A percentile compares a stretch with the other conserved stretches of the same genome.
Conservation (phyloP, 441 rosid species). For the Erysimum cheiri region DNA sequence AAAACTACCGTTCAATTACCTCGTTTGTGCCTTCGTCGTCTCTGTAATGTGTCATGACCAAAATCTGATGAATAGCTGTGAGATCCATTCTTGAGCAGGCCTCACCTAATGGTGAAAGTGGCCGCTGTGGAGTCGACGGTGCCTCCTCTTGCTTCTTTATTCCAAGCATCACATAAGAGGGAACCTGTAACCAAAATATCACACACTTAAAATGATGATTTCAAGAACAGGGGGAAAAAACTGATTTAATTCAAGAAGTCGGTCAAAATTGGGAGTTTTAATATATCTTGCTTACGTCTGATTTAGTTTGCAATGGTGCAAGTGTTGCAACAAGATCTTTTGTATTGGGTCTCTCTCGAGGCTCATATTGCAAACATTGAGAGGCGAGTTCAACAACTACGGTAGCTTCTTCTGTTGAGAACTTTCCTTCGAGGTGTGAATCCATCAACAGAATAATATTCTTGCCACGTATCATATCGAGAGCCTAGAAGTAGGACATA, state of each 20-base stretch:
- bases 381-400: slow-evolving; percentile 93
- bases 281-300: slow-evolving; percentile 59
- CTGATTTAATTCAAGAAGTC: background rate
- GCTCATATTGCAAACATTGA: slow-evolving; percentile 88
- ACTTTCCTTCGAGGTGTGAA: slow-evolving; percentile 95
- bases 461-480: slow-evolving; percentile 92
- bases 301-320: slow-evolving; percentile 78
- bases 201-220: slow-evolving; percentile 1
- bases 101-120: slow-evolving; percentile 86
- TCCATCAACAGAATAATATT: slow-evolving; percentile 87
- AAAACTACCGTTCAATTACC: slow-evolving; percentile 49
- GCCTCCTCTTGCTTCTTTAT: slow-evolving; percentile 80
- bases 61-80: slow-evolving; percentile 87
- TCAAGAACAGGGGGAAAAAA: slow-evolving; percentile 8
- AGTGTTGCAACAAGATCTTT: slow-evolving; percentile 80
- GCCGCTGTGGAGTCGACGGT: slow-evolving; percentile 81
- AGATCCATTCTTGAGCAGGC: slow-evolving; percentile 89
- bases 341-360: slow-evolving; percentile 86
- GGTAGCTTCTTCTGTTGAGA: slow-evolving; percentile 88
- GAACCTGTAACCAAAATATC: slow-evolving; percentile 56
- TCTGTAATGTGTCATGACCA: slow-evolving; percentile 81
- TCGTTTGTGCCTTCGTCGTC: slow-evolving; percentile 91
- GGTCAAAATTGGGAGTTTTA: background rate
- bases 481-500: slow-evolving; percentile 58
- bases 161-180: slow-evolving; percentile 81